Evolutionary conservation across 306 rosid genomes (phyloP).

Genomic region (Amphicarpaea edgeworthii): DNA sequence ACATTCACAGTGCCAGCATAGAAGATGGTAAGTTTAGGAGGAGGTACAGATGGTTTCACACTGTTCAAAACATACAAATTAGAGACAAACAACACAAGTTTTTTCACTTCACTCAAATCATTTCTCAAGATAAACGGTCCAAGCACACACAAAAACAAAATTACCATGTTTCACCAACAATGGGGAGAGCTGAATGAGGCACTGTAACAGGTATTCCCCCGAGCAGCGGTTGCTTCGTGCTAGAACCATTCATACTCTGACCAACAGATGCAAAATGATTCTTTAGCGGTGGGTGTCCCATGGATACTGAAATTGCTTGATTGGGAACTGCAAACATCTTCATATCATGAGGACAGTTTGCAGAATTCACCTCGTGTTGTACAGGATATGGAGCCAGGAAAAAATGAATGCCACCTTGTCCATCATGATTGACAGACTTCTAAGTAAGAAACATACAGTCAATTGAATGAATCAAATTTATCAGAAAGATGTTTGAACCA

Average conservation of each 20-base stretch:
- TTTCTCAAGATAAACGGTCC: neutral
- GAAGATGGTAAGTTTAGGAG: slow-evolving; percentile 78
- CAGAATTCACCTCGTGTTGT: slow-evolving; percentile 67
- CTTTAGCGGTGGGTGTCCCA: slow-evolving; percentile 58
- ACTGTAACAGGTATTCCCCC: slow-evolving; percentile 68
- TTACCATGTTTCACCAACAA: slow-evolving; percentile 66
- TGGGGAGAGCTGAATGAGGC: slow-evolving; percentile 53
- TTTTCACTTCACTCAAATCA: neutral
- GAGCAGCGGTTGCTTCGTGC: slow-evolving; percentile 59
- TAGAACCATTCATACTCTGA: slow-evolving; percentile 58
- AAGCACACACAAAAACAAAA: slow-evolving; percentile 26
- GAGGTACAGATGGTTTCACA: slow-evolving; percentile 60
- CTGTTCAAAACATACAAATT: slow-evolving; percentile 42
- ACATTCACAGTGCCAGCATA: slow-evolving; percentile 80
- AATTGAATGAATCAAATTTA: slow-evolving; percentile 1
- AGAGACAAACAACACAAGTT: slow-evolving; percentile 16
- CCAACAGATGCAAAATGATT: slow-evolving; percentile 61
- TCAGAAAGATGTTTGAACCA: slow-evolving; percentile 26
- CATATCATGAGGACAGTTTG: slow-evolving; percentile 61
- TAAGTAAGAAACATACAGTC: slow-evolving; percentile 50
- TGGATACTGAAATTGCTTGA: slow-evolving; percentile 63
- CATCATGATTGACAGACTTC: slow-evolving; percentile 71
- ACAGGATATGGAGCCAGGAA: slow-evolving; percentile 61
- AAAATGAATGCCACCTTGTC: slow-evolving; percentile 74
- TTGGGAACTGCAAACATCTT: slow-evolving; percentile 80